Evolutionary conservation across 306 rosid genomes (phyloP).

Genomic region (Morella rubra): DNA sequence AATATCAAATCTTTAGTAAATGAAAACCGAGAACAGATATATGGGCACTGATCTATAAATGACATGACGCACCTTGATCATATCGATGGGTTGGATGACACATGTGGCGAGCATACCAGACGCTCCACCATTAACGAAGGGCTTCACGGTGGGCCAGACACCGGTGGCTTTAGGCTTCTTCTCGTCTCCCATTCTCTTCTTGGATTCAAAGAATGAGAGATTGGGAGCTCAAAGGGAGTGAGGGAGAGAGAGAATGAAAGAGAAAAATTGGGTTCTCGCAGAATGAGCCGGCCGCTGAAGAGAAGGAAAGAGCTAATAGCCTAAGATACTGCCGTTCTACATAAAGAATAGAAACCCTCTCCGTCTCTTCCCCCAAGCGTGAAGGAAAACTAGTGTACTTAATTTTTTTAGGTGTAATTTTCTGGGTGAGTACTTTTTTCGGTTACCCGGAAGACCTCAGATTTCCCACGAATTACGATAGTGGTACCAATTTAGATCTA

Average conservation of each 20-base stretch:
- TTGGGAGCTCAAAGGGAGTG: constrained; percentile 28
- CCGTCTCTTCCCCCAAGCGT: background rate
- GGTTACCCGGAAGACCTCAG: constrained; percentile 13
- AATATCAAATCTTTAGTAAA: background rate
- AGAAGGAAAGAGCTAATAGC: background rate
- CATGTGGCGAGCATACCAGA: constrained; percentile 99
- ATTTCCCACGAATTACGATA: constrained; percentile 13
- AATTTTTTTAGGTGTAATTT: background rate
- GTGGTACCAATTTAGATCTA: background rate
- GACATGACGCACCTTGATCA: constrained; percentile 72
- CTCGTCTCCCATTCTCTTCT: constrained; percentile 74
- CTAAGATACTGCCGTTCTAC: no score
- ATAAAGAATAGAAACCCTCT: background rate
- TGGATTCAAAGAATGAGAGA: constrained; percentile 9
- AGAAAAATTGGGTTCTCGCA: background rate
- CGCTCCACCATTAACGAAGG: constrained; percentile 90
- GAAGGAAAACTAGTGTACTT: background rate
- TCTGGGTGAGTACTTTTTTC: background rate
- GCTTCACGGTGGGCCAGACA: constrained; percentile 84
- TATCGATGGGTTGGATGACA: constrained; percentile 92
- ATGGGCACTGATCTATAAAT: background rate
- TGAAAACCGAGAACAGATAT: background rate
- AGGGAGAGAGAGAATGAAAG: constrained; percentile 24
- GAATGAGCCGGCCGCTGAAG: background rate
- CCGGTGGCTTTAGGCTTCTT: constrained; percentile 64